A percentile compares a stretch with the other conserved stretches of the same genome.
phyloP scores from a whole-genome alignment of 2,329 filamentous ascomycete genomes.

The Fulvia fulva region DNA sequence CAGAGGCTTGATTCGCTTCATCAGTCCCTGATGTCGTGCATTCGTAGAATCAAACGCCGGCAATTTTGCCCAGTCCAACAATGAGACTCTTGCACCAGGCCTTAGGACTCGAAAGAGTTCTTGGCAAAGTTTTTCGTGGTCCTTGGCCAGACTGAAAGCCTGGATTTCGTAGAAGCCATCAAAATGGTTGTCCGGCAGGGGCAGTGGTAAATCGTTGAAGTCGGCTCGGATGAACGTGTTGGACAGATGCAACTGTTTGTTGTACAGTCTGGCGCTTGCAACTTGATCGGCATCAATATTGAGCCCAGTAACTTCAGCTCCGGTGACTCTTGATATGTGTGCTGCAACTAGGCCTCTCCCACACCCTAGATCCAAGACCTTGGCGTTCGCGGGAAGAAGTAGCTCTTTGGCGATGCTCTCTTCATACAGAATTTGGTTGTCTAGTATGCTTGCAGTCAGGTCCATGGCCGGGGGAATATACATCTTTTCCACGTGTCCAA shows the following conservation, averaged over 20 bases:
- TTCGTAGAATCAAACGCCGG: conserved; percentile 24
- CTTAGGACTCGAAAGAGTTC: conserved; percentile 28
- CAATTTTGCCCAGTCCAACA: conserved; percentile 30
- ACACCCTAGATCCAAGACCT: conserved; percentile 29
- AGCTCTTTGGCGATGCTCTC: conserved; percentile 26
- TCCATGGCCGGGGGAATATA: conserved; percentile 31
- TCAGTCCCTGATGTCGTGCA: conserved; percentile 23
- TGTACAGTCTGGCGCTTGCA: conserved; percentile 25
- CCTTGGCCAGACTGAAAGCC: conserved; percentile 29
- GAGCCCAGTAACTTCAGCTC: conserved; percentile 26
- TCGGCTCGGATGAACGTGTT: conserved; percentile 27
- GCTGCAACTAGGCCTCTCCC: conserved; percentile 30
- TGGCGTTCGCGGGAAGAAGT: conserved; percentile 23
- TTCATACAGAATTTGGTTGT: conserved; percentile 30
- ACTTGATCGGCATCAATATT: conserved; percentile 31
- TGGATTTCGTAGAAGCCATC: conserved; percentile 33
- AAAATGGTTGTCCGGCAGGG: conserved; percentile 23
- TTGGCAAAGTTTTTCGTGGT: conserved; percentile 20
- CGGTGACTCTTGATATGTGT: conserved; percentile 25
- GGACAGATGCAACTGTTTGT: conserved; percentile 15
- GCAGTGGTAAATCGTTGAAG: conserved; percentile 30
- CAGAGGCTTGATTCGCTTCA: conserved; percentile 28
- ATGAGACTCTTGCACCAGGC: conserved; percentile 25
- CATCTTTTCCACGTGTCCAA: conserved; percentile 27
- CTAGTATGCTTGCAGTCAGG: conserved; percentile 15